Evolutionary conservation across 2,329 filamentous ascomycete genomes (phyloP), one percentile per base, ranked within the genome.

Genomic region (Rhynchosporium agropyri): DNA sequence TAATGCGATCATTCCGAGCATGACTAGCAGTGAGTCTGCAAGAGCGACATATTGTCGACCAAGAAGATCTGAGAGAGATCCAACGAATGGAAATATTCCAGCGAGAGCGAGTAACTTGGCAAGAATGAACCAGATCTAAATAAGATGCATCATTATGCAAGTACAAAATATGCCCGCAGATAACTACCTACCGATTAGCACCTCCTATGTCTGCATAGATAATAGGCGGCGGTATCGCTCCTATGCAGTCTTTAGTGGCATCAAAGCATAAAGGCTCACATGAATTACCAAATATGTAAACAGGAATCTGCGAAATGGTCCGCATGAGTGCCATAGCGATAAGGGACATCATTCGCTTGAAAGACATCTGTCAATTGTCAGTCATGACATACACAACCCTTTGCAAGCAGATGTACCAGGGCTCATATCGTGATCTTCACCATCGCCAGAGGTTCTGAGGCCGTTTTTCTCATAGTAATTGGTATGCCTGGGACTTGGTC

Each of bases 51-150:
- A 84, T 64, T 84, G 80, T 64, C 87, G 82, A 59, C 86, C 86
- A 51, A 88, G 75, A 7, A 89, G 75, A 76, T 89, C 86, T 1
- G 85, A 88, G 1, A 89, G 74, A 1, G 84, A 82, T 13, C 88
- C 88, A 1, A 90, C 87, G 68, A 91, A 87, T 9, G 84, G 84
- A 63, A 83, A 85, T 2, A 86, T 75, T 5, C 80, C 81, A 2
- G 83, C 83, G 51, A 82, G 79, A 3, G 82, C 79, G 20, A 86
- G 79, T 4, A 86, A 75, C 66, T 86, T 82, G n/a, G 76, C 79
- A 3, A 79, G 75, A 13, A 79, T 66, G 50, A 74, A 72, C 73
- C 73, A 74, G n/a, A 46, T 28, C 43, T 7, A 46, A 10, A 15
- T 46, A 46, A 26, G 43, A n/a, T 20, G 3, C 15, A 3, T 46